A percentile compares a stretch with the other conserved stretches of the same genome.
These are phyloP conservation scores for Hamamelis virginiana DNA, from an alignment of 164 flowering plant species.

Conservation along the genomic window DNA sequence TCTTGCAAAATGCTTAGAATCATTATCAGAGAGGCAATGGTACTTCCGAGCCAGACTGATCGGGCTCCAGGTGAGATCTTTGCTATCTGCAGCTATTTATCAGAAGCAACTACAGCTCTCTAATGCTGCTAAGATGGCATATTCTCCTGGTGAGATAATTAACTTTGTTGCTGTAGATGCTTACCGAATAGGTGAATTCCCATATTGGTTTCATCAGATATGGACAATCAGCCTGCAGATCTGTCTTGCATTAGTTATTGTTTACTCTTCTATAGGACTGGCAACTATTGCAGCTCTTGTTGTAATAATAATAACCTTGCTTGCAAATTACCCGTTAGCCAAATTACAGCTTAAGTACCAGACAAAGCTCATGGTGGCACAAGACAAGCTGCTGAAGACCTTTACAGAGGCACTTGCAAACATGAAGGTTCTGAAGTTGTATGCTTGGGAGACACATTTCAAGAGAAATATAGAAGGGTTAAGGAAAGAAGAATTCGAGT, in stretches of 20 bases:
- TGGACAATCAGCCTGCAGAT: conserved; percentile 48
- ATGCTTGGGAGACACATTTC: conserved; percentile 54
- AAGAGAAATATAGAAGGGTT: conserved; percentile 28
- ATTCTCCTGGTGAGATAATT: conserved; percentile 65
- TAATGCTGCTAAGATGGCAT: conserved; percentile 39
- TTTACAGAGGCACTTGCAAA: conserved; percentile 40
- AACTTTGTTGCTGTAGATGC: conserved; percentile 72
- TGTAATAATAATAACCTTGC: conserved; percentile 22
- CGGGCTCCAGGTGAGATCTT: conserved; percentile 59
- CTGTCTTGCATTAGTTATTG: conserved; percentile 29
- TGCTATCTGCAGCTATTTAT: conserved; percentile 64
- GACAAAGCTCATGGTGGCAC: conserved; percentile 27
- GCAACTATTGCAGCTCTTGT: conserved; percentile 38
- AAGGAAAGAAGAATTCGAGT: conserved; percentile 34
- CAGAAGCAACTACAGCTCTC: conserved; percentile 61
- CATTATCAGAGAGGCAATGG: conserved; percentile 69
- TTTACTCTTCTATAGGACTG: conserved; percentile 32
- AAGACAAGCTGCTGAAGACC: conserved; percentile 30
- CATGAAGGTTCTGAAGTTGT: conserved; percentile 47
- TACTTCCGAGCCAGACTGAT: conserved; percentile 48
- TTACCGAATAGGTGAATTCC: conserved; percentile 52
- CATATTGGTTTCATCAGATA: conserved; percentile 45
- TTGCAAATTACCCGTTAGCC: conserved; percentile 26
- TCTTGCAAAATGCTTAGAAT: conserved; percentile 52
- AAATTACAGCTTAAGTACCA: conserved; percentile 41